Conservation (phyloP, 768 basidiomycete genomes). For the Tylopilus vinaceipallidus region DNA sequence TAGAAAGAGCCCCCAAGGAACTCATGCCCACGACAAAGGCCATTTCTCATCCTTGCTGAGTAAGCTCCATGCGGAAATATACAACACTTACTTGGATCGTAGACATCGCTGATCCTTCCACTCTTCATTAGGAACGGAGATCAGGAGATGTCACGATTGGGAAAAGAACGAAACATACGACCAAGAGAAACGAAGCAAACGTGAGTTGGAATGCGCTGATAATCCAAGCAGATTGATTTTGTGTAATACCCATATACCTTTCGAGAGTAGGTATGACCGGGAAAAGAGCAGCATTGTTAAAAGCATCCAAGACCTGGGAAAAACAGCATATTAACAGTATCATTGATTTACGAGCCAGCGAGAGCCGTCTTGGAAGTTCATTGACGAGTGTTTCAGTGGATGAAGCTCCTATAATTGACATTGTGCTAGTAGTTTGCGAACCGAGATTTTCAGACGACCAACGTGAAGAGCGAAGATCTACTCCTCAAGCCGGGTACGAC, state of each 20-base stretch:
- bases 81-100: conserved; percentile 30
- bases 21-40: conserved; percentile 42
- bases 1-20: conserved; percentile 41
- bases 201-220: conserved; percentile 46
- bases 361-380: conserved; percentile 12
- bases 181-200: conserved; percentile 40
- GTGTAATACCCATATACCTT: conserved; percentile 17
- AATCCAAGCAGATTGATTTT: conserved; percentile 38
- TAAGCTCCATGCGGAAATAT: conserved; percentile 23
- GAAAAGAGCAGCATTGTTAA: conserved; percentile 43
- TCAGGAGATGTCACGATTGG: conserved; percentile 8
- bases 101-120: conserved; percentile 26
- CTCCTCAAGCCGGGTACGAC: not conserved
- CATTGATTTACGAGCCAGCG: conserved; percentile 24
- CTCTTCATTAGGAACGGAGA: conserved; percentile 16
- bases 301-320: conserved; percentile 43
- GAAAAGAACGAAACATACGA: conserved; percentile 11
- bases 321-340: conserved; percentile 39
- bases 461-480: not conserved
- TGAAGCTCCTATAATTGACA: conserved; percentile 6
- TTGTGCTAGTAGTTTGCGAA: not conserved
- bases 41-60: conserved; percentile 37
- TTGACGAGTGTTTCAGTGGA: conserved; percentile 1
- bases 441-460: not conserved
- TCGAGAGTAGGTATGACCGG: conserved; percentile 38